Percentiles rank a stretch among this genome's conserved stretches.
Evolutionary conservation across 768 basidiomycete genomes (phyloP).

Genomic region (Amanita fuliginea): DNA sequence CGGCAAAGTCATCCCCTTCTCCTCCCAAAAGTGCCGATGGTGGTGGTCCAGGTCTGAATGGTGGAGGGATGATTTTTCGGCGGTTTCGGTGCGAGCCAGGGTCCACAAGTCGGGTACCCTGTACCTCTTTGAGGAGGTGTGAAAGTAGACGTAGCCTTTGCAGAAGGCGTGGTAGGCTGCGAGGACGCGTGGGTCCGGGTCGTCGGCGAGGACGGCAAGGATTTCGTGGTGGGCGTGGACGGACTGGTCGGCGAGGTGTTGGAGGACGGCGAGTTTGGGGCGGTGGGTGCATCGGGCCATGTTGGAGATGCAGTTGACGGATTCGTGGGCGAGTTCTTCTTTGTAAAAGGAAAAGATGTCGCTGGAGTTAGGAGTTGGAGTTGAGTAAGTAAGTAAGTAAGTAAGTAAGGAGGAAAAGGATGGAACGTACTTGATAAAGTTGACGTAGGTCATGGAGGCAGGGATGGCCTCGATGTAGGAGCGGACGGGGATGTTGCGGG

Average conservation of each 20-base stretch:
- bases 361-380: not conserved
- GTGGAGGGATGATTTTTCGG: too few relatives aligned
- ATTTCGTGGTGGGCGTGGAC: not conserved
- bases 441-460: slow-evolving; percentile 1
- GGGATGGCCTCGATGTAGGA: slow-evolving; percentile 1
- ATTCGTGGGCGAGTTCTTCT: slow-evolving; percentile 2
- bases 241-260: not conserved
- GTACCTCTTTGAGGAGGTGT: slow-evolving; percentile 1
- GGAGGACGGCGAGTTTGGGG: not conserved
- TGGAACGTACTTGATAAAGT: slow-evolving; percentile 3
- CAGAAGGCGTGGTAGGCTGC: not conserved
- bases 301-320: slow-evolving; percentile 4
- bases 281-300: not conserved
- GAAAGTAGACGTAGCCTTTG: slow-evolving; percentile 3
- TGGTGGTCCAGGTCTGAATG: too few relatives aligned
- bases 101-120: not conserved
- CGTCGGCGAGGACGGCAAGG: not conserved
- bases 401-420: too few relatives aligned
- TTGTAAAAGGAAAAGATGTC: slow-evolving; percentile 6
- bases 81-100: not conserved
- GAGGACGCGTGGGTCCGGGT: not conserved
- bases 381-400: too few relatives aligned
- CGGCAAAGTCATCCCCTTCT: too few relatives aligned
- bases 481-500: slow-evolving; percentile 6
- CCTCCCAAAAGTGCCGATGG: too few relatives aligned